Evolutionary conservation across 495 filamentous ascomycete species (phyloP).

Genomic region (Tirmania nivea): DNA sequence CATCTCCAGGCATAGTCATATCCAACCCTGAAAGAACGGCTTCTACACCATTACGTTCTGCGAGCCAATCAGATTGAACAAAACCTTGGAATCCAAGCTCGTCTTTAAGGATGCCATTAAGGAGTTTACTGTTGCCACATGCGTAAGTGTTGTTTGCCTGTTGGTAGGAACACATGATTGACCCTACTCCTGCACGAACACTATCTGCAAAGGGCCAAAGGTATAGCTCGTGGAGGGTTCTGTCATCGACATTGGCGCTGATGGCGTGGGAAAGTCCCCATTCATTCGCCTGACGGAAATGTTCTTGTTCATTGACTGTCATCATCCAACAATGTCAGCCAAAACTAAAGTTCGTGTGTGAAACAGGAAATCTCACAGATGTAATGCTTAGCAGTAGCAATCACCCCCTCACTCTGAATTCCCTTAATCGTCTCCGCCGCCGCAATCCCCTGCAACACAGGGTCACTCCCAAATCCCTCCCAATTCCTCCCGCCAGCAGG

Average conservation of each 20-base stretch:
- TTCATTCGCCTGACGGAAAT: conserved; percentile 51
- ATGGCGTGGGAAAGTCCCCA: conserved; percentile 31
- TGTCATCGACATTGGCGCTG: conserved; percentile 63
- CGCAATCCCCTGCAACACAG: conserved; percentile 47
- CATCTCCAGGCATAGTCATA: conserved; percentile 93
- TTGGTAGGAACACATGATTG: conserved; percentile 38
- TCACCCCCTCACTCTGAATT: conserved; percentile 60
- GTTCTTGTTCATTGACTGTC: conserved; percentile 71
- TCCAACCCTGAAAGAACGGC: conserved; percentile 74
- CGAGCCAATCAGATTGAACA: conserved; percentile 83
- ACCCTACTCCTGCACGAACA: conserved; percentile 66
- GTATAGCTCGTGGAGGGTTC: conserved; percentile 65
- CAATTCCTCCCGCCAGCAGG: conserved; percentile 79
- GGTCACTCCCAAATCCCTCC: conserved; percentile 70
- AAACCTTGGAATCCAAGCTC: conserved; percentile 91
- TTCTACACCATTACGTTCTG: conserved; percentile 60
- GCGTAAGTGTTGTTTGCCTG: conserved; percentile 66
- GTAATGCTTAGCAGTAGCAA: conserved; percentile 66
- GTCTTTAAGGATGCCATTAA: conserved; percentile 87
- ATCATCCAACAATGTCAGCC: conserved; percentile 4
- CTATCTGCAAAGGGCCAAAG: conserved; percentile 80
- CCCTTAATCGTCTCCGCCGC: conserved; percentile 33
- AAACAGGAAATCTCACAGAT: background rate
- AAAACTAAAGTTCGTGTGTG: background rate
- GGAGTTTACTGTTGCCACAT: conserved; percentile 74